Evolutionary conservation across 768 basidiomycete genomes (phyloP), one percentile per base, ranked within the genome.

Genomic region (Plicaturopsis crispa): DNA sequence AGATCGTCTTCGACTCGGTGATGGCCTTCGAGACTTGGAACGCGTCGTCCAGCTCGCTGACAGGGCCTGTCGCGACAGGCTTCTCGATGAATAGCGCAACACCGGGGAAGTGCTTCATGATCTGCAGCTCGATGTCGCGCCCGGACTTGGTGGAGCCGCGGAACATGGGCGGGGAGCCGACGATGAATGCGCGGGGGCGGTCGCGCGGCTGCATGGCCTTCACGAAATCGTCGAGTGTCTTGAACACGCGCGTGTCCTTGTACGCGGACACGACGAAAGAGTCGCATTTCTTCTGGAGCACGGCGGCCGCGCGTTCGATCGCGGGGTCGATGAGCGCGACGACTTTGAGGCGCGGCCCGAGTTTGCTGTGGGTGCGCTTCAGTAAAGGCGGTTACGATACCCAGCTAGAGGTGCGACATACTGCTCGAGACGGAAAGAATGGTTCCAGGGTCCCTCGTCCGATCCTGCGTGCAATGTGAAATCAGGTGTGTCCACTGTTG

Each of bases 251-350:
- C 13, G 94, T 96, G 53, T 88, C 74, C 51, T 84, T 75, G 65
- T 99, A 99, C 12, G 94, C 92, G 24, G 86, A 87, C 43, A 84
- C 75, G 62, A 96, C 92, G 70, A 93, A 92, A 11, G 87, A 86
- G 52, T 84, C 84, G 55, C 88, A 78, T 70, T 97, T 97, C 66
- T 87, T 84, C 56, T 82, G 72, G 44, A 99, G 79, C 23, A 84
- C 83, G 17, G 79, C 67, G 12, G 71, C 67, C 16, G 91, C 88
- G 44, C 90, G 88, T 31, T 87, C 83, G 41, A 78, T 69, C 18
- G 79, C 81, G 14, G 94, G 94, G 59, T 99, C 94, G 54, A 99
- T 82, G 41, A 99, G 69, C 18, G 90, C 94, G 45, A 93, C 79
- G 40, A 99, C 89, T 59, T 94, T 97, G 61, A 98, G 85, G 47